Evolutionary conservation across 805 yeast species (phyloP).

Genomic region (Tetrapisispora nanseiensis): DNA sequence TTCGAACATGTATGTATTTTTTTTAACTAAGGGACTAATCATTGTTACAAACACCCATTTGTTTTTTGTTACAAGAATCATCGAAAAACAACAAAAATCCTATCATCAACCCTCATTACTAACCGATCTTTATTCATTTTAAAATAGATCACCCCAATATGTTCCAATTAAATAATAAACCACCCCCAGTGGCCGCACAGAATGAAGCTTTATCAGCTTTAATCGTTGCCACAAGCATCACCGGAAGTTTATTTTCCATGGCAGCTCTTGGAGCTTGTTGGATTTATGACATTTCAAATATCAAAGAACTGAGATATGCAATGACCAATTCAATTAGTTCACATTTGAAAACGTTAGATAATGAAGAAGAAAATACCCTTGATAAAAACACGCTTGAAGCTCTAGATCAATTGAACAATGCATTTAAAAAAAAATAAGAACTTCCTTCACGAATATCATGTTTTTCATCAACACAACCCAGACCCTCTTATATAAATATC

Average conservation of each 20-base stretch:
- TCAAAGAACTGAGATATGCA: slow-evolving; percentile 44
- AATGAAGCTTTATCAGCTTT: slow-evolving; percentile 82
- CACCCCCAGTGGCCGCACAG: slow-evolving; percentile 70
- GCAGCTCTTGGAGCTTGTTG: slow-evolving; percentile 63
- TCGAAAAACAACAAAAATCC: no score
- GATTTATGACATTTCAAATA: slow-evolving; percentile 59
- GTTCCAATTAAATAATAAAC: slow-evolving; percentile 78
- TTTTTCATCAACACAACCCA: no score
- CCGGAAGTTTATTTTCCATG: slow-evolving; percentile 64
- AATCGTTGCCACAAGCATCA: slow-evolving; percentile 64
- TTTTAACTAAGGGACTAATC: no score
- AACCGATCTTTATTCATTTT: neutral
- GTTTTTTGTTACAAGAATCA: no score
- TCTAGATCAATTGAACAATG: neutral
- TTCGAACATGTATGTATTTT: slow-evolving; percentile 47
- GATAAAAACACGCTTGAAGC: neutral
- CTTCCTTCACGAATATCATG: neutral
- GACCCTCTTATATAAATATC: no score
- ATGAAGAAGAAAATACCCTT: neutral
- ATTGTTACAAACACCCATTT: no score
- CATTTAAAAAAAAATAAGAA: neutral
- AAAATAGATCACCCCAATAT: slow-evolving; percentile 48
- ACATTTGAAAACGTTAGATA: neutral
- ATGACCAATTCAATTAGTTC: neutral
- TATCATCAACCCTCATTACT: neutral